Evolutionary conservation across 2,329 filamentous ascomycete species (phyloP), one percentile per base, ranked within the genome.

Genomic region (Clonostachys solani): DNA sequence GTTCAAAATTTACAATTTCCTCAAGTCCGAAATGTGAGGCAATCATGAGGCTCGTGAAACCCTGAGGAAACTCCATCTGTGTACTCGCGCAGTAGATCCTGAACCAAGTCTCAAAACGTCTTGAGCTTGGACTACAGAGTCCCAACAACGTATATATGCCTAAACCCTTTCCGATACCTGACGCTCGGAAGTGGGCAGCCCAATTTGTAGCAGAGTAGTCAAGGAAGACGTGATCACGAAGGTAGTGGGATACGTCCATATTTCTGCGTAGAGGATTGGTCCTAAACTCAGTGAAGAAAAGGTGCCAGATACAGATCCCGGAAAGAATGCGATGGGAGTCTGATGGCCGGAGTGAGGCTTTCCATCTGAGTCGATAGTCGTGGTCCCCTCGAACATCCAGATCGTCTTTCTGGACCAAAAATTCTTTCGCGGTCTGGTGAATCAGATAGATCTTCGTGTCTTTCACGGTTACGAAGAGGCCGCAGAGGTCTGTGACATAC

Each of bases 391-490:
- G 16, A 15, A n/a, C 12, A 12, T 19, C 33, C 19, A n/a, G 5
- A 36, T 41, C 10, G n/a, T 10, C 12, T 46, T 45, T 51, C 40
- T 38, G 13, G 23, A 47, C 43, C 33, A 64, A 53, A 36, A 62
- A 64, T 36, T 63, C 61, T 49, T 59, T 61, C 10, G 57, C 60
- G 7, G 61, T 62, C 47, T 64, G 57, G 42, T 65, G 60, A 23
- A 64, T 52, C 17, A 61, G 48, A 50, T 51, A 56, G 23, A 62
- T 53, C 6, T 48, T 60, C n/a, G 37, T 37, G 18, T 57, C 47
- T 13, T 17, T 50, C 33, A 61, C 42, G n/a, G 51, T 55, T 1
- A 65, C 53, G 48, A 68, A 67, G 7, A 65, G 61, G 18, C 64
- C 59, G 46, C 63, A 68, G 1, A 51, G 46, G 3, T 59, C 49